phyloP scores from a whole-genome alignment of 2,329 filamentous ascomycete genomes.

The Penicillium nordicum region DNA sequence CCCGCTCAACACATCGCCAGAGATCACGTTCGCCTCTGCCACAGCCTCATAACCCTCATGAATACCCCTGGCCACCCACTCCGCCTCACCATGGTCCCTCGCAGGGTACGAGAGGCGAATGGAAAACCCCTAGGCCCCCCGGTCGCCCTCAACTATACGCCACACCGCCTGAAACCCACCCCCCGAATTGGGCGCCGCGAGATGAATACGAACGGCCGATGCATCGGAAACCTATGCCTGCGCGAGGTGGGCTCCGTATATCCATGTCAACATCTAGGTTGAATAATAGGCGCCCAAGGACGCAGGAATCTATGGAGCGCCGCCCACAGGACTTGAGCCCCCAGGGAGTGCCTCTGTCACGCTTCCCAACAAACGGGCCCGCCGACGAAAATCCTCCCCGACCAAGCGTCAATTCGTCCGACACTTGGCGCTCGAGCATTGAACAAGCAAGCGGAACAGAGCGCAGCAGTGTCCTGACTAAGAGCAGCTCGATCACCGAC shows the following conservation, averaged over 20 bases:
- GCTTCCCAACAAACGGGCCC: slow-evolving; percentile 31
- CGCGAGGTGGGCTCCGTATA: slow-evolving; percentile 31
- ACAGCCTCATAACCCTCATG: slow-evolving; percentile 8
- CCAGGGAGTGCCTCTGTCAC: slow-evolving; percentile 29
- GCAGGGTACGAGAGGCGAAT: slow-evolving; percentile 16
- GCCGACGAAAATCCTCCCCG: slow-evolving; percentile 43
- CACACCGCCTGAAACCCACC: slow-evolving; percentile 12
- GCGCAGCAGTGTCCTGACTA: slow-evolving; percentile 76
- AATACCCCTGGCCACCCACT: slow-evolving; percentile 17
- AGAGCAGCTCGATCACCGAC: slow-evolving; percentile 71
- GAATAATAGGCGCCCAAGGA: slow-evolving; percentile 28
- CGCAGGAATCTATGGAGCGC: slow-evolving; percentile 26
- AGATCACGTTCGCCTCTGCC: slow-evolving; percentile 25
- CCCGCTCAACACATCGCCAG: slow-evolving; percentile 18
- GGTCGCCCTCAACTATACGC: slow-evolving; percentile 24
- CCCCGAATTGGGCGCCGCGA: slow-evolving; percentile 15
- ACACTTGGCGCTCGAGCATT: slow-evolving; percentile 59
- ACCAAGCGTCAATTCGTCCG: slow-evolving; percentile 58
- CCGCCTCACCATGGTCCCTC: slow-evolving; percentile 18
- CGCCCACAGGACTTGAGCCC: slow-evolving; percentile 22
- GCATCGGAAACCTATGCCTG: slow-evolving; percentile 27
- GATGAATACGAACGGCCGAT: slow-evolving; percentile 26
- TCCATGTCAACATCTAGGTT: slow-evolving; percentile 38
- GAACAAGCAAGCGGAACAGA: slow-evolving; percentile 65
- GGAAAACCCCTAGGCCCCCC: slow-evolving; percentile 16